A percentile compares a stretch with the other conserved stretches of the same genome.
Evolutionary conservation across 495 filamentous ascomycete species (phyloP).

Genomic region (Trichoderma reesei): DNA sequence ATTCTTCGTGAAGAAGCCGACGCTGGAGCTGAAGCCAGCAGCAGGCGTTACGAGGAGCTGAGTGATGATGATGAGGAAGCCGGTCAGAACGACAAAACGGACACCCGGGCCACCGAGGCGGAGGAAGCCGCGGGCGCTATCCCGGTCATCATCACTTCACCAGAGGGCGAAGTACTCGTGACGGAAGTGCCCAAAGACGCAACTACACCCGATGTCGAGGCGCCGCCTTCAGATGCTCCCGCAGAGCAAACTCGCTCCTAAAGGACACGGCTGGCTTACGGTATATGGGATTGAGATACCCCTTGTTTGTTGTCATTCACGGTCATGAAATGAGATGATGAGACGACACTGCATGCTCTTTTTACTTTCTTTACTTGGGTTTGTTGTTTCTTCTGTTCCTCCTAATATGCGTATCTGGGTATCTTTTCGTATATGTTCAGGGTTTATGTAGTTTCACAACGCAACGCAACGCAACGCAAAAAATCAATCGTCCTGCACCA

Average conservation of each 20-base stretch:
- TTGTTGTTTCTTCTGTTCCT: not conserved
- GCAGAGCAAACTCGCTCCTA: not conserved
- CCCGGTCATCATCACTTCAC: not conserved
- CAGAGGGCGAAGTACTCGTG: not conserved
- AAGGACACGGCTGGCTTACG: not conserved
- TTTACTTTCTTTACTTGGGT: not conserved
- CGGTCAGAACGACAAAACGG: not conserved
- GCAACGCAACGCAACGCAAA: not conserved
- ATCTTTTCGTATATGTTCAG: not conserved
- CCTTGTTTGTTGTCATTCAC: not conserved
- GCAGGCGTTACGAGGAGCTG: slow-evolving; percentile 24
- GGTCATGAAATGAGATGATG: slow-evolving; percentile 19
- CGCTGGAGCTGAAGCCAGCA: slow-evolving; percentile 14
- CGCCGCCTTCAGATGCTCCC: not conserved
- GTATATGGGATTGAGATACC: slow-evolving; percentile 9
- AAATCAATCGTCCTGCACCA: slow-evolving; percentile 51
- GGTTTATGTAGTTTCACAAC: slow-evolving; percentile 11
- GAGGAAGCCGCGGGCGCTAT: not conserved
- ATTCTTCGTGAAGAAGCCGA: slow-evolving; percentile 52
- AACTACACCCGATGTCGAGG: not conserved
- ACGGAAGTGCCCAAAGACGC: not conserved
- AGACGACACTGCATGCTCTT: slow-evolving; percentile 14
- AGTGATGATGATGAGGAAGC: slow-evolving; percentile 18
- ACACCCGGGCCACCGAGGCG: not conserved
- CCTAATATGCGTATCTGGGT: not conserved